These are phyloP conservation scores for Aspergillus melleus DNA, from an alignment of 2,329 filamentous ascomycete genomes.

Conservation along the genomic window DNA sequence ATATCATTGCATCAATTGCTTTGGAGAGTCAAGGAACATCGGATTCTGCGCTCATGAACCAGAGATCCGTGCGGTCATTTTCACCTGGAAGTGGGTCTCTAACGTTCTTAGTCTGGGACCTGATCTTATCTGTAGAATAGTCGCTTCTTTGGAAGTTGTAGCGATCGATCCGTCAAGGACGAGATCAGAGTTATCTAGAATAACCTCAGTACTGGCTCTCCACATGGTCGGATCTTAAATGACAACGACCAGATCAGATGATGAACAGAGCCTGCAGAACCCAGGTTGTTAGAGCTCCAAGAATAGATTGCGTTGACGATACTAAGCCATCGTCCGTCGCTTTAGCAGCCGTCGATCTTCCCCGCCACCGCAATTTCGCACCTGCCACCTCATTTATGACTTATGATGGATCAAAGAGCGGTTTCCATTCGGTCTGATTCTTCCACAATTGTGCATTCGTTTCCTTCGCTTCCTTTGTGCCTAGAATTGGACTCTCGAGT, in stretches of 20 bases:
- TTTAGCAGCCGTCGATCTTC: not conserved
- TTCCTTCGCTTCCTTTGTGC: not conserved
- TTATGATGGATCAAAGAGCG: conserved; percentile 1
- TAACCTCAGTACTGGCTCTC: no score
- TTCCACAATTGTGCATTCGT: not conserved
- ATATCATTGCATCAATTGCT: no score
- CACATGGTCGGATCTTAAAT: no score
- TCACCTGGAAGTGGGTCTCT: not conserved
- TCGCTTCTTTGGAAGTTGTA: not conserved
- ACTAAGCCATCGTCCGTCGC: not conserved
- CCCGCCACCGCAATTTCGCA: conserved; percentile 12
- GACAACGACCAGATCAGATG: not conserved
- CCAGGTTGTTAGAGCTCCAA: not conserved
- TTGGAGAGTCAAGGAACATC: no score
- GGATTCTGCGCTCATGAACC: not conserved
- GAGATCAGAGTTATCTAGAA: no score
- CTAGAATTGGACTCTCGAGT: not conserved
- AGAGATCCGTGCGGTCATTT: not conserved
- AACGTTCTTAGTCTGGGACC: not conserved
- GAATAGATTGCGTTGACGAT: not conserved
- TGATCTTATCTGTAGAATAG: not conserved
- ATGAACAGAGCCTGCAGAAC: not conserved
- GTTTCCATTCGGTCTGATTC: not conserved
- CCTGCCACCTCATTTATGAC: conserved; percentile 12
- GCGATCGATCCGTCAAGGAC: not conserved